Conservation (phyloP, 495 filamentous ascomycete species). For the Cudoniella acicularis region DNA sequence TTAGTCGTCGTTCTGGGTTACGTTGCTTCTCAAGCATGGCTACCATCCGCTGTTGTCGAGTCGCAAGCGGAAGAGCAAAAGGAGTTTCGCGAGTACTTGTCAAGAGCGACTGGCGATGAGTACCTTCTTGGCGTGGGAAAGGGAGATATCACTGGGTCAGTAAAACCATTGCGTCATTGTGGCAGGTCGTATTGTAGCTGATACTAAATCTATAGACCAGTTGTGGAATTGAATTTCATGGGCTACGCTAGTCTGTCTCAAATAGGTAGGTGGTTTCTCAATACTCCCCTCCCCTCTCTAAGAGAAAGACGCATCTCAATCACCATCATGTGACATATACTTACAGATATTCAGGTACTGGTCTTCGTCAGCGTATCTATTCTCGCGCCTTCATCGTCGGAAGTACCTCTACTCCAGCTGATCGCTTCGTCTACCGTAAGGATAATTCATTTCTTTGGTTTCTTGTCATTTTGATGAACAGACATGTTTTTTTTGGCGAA, state of each 20-base stretch:
- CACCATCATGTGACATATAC: constrained; percentile 76
- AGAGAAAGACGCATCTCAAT: constrained; percentile 56
- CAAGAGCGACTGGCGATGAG: constrained; percentile 19
- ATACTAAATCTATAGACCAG: constrained; percentile 37
- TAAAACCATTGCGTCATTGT: not conserved
- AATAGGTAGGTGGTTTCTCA: constrained; percentile 32
- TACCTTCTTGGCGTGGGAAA: constrained; percentile 89
- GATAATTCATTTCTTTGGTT: too few relatives aligned
- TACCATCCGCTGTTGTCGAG: not conserved
- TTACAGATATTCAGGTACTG: constrained; percentile 67
- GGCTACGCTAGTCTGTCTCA: constrained; percentile 27
- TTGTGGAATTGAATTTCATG: constrained; percentile 46
- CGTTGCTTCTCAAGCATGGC: not conserved
- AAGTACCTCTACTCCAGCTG: constrained; percentile 57
- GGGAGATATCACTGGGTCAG: constrained; percentile 81
- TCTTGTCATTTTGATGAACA: too few relatives aligned
- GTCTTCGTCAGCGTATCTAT: constrained; percentile 80
- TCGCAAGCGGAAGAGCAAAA: not conserved
- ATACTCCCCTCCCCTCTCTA: constrained; percentile 25
- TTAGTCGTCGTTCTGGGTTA: not conserved
- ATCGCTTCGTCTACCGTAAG: constrained; percentile 86
- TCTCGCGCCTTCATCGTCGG: constrained; percentile 90
- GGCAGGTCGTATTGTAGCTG: not conserved
- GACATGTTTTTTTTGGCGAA: too few relatives aligned
- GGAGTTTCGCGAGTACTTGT: constrained; percentile 2